Conservation (phyloP, 2,329 filamentous ascomycete species). For the Graphiopsis chlorocephala region DNA sequence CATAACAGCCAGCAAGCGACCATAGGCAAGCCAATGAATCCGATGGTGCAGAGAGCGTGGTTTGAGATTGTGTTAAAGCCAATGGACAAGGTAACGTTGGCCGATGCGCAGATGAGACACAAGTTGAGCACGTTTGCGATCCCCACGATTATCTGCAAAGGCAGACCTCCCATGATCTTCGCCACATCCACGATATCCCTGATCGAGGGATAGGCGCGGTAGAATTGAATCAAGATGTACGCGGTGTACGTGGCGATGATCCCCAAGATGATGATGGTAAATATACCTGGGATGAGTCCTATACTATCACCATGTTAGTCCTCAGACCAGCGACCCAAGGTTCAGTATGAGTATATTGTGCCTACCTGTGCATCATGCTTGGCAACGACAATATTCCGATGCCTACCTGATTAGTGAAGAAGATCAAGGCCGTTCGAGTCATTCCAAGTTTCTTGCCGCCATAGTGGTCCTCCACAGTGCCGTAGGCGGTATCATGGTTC, state of each 20-base stretch:
- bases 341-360: too few species aligned
- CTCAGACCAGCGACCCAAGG: too few species aligned
- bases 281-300: slow-evolving; percentile 2
- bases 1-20: slow-evolving; percentile 18
- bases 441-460: slow-evolving; percentile 7
- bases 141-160: slow-evolving; percentile 10
- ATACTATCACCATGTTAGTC: not conserved
- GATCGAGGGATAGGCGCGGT: slow-evolving; percentile 5
- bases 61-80: slow-evolving; percentile 18
- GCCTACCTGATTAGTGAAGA: slow-evolving; percentile 13
- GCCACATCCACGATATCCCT: slow-evolving; percentile 8
- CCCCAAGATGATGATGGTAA: slow-evolving; percentile 4
- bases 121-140: slow-evolving; percentile 18
- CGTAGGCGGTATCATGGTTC: not conserved
- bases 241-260: slow-evolving; percentile 10
- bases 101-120: slow-evolving; percentile 19
- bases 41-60: slow-evolving; percentile 17
- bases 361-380: not conserved
- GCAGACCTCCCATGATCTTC: slow-evolving; percentile 13
- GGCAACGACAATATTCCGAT: slow-evolving; percentile 26
- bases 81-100: slow-evolving; percentile 17
- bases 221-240: slow-evolving; percentile 8
- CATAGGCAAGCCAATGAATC: slow-evolving; percentile 20
- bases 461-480: slow-evolving; percentile 10
- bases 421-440: slow-evolving; percentile 8